Base-by-base conservation (phyloP, 2,329 filamentous ascomycete genomes). In the Xylaria sp. region DNA sequence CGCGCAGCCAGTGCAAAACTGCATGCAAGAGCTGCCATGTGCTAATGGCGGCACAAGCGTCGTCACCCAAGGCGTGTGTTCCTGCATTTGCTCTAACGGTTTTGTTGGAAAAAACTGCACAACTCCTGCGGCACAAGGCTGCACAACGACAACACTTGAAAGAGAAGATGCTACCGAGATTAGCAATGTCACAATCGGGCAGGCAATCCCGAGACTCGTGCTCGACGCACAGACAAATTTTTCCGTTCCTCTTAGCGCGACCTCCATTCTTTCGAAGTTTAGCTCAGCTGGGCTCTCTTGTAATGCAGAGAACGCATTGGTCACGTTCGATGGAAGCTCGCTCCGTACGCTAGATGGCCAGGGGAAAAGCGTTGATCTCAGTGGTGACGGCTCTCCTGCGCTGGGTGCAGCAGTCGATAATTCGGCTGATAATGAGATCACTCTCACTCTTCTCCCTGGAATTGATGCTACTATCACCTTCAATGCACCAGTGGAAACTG, bases 41-140 rank as follows among this genome's bases (percentile, higher is more conserved):
- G 81, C 86, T 59, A 97, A 98, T 70, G 93, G 93, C 10, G 95
- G 95, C 31, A 89, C 90, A 20, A 94, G 90, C 62, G 86, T 95
- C 17, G 79, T 93, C 22, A 87, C 86, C 17, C 83, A 87, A 63
- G 86, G 87, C 3, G 82, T 86, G 22, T 98, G 95, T 80, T 90
- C 90, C 13, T 99, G 95, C 77, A 88, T 97, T 49, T 99, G 95
- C 79, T 89, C 90, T 25, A 94, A 96, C 73, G 93, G 94, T 1
- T 98, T 95, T 77, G 94, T 92, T 0, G 85, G 86, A 15, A 79
- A 80, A 25, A 82, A 85, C 66, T 89, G 87, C 74, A 83, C 82
- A 5, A 77, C 79, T 27, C 76, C 79, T 1, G 82, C 82, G 55
- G 77, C 82, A 0, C 78, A 81, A 44, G 86, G 85, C 17, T 89